Base-by-base conservation (phyloP, 768 basidiomycete species). In the Hericium coralloides region DNA sequence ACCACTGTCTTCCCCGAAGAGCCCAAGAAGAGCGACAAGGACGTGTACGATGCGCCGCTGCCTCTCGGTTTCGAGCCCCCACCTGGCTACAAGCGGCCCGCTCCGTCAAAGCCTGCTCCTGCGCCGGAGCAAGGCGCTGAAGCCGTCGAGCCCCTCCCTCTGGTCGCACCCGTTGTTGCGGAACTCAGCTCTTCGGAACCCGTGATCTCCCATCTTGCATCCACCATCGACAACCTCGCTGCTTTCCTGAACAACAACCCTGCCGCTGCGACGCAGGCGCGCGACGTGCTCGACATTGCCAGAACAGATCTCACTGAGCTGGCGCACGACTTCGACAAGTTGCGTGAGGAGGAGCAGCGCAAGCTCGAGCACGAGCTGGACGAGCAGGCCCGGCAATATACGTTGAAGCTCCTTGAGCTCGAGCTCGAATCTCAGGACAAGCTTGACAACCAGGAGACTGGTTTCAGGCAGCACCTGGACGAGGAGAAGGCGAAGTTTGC, bases 61-160 rank as follows among this genome's bases (percentile, higher is more conserved):
- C 97, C 95, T n/a, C 72, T 99, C 52, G 95, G 94, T 12, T 92
- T 90, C 68, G 94, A 98, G 69, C 92, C 88, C 10, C 95, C 95
- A 37, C 92, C 92, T 22, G 95, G 95, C 18, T 98, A 83, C 69
- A 75, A 79, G 56, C 78, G 84, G 39, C 84, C 89, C 12, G 62
- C 73, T 20, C 76, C 83, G 18, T 72, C 79, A 31, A 81, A 83
- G 66, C 69, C 73, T 18, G 60, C 62, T 25, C 56, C 66, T 7
- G 59, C 60, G 5, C 63, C 66, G n/a, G 55, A 15, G 2, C n/a
- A 45, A 45, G 43, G 53, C 6, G 64, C 73, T 57, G 66, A 66
- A n/a, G 69, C 72, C 0, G 59, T 55, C n/a, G 64, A 68, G 4
- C 75, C 73, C 1, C 79, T 98, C 10, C 92, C 94, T 48, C 80